phyloP scores from a whole-genome alignment of 331 rosid species.

The Prunus yedoensis region DNA sequence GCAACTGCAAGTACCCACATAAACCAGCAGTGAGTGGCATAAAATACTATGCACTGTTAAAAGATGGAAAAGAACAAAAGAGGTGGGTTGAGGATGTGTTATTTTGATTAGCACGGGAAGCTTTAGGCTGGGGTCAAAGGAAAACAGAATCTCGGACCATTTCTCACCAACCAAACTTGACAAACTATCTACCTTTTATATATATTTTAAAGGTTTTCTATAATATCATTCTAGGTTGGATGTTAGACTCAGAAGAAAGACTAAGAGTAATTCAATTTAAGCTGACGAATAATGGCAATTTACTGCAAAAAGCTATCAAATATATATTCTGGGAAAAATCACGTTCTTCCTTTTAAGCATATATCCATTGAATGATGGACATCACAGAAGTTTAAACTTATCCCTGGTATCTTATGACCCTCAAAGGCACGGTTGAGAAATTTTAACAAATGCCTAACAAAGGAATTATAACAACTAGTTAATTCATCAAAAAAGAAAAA shows the following conservation, averaged over 20 bases:
- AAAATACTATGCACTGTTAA: not conserved
- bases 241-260: not conserved
- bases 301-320: not conserved
- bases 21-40: constrained; percentile 20
- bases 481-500: constrained; percentile 12
- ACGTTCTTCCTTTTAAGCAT: not conserved
- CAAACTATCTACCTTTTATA: not conserved
- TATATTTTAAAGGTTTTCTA: not conserved
- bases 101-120: not conserved
- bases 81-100: not conserved
- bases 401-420: not conserved
- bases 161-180: constrained; percentile 9
- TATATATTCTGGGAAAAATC: not conserved
- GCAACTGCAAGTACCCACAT: constrained; percentile 68
- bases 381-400: not conserved
- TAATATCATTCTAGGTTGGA: not conserved
- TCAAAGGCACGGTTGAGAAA: not conserved
- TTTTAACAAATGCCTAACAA: not conserved
- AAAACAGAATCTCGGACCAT: not conserved
- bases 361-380: not conserved
- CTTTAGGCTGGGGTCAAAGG: not conserved
- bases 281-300: not conserved
- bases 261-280: not conserved
- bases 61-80: not conserved
- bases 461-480: not conserved